Conservation (phyloP, 805 yeast species). For the Metschnikowia proteae region DNA sequence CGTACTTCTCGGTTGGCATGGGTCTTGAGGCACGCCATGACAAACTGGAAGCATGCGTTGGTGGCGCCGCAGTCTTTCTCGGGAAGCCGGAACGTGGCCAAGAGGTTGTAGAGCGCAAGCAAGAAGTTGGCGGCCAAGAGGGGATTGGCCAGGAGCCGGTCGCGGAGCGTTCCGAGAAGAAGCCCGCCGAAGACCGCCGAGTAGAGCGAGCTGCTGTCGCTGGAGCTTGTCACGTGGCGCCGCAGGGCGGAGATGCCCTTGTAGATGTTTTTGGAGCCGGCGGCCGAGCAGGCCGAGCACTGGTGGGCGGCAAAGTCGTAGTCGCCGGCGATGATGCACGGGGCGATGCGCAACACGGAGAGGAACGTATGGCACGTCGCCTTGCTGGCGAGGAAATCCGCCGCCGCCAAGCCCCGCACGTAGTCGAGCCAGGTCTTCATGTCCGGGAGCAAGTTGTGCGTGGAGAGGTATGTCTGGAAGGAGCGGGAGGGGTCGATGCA, state of each 20-base stretch:
- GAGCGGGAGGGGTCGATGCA: slow-evolving; percentile 6
- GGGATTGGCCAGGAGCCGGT: slow-evolving; percentile 17
- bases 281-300: slow-evolving; percentile 39
- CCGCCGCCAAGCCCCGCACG: slow-evolving; percentile 11
- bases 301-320: slow-evolving; percentile 26
- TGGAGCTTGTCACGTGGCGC: slow-evolving; percentile 20
- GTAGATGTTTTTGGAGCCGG: slow-evolving; percentile 24
- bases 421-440: slow-evolving; percentile 23
- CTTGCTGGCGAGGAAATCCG: slow-evolving; percentile 9
- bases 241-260: slow-evolving; percentile 22
- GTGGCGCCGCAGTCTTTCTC: slow-evolving; percentile 18
- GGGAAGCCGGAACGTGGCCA: slow-evolving; percentile 53
- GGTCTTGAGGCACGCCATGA: slow-evolving; percentile 38
- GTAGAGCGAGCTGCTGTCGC: slow-evolving; percentile 24
- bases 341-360: slow-evolving; percentile 39
- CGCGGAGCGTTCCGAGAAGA: slow-evolving; percentile 11
- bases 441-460: background rate
- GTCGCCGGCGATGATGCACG: slow-evolving; percentile 41
- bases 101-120: slow-evolving; percentile 46
- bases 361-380: slow-evolving; percentile 27
- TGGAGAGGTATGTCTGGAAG: slow-evolving; percentile 1
- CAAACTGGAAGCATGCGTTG: slow-evolving; percentile 35
- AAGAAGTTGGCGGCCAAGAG: slow-evolving; percentile 41
- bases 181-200: slow-evolving; percentile 22
- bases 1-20: slow-evolving; percentile 52